Percentiles rank a stretch among this genome's conserved stretches.
Evolutionary conservation across 805 yeast genomes (phyloP).

Genomic region (Lachancea quebecensis): DNA sequence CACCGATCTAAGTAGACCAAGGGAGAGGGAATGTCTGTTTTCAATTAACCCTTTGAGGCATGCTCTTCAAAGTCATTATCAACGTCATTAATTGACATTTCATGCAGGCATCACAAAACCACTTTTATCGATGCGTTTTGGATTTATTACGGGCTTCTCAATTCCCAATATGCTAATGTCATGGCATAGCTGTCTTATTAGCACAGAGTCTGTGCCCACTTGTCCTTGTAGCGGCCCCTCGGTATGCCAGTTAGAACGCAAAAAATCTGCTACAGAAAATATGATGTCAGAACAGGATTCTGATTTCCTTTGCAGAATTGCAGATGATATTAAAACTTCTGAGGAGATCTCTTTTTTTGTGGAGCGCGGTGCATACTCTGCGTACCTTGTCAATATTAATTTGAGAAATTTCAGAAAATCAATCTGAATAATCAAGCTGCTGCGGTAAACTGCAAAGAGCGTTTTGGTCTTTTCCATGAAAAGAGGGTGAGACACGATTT

Average conservation of each 20-base stretch:
- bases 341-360: slow-evolving; percentile 3
- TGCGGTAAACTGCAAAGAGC: slow-evolving; percentile 25
- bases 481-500: slow-evolving; percentile 13
- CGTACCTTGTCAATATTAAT: slow-evolving; percentile 20
- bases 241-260: slow-evolving; percentile 21
- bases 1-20: no score
- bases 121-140: slow-evolving; percentile 5
- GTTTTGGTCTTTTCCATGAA: slow-evolving; percentile 17
- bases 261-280: slow-evolving; percentile 13
- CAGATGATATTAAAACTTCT: slow-evolving; percentile 3
- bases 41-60: slow-evolving; percentile 1
- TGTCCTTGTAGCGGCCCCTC: slow-evolving; percentile 9
- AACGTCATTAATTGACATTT: background rate
- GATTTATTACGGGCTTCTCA: background rate
- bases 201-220: slow-evolving; percentile 31
- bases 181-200: slow-evolving; percentile 29
- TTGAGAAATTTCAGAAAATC: slow-evolving; percentile 30
- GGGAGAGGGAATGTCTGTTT: background rate
- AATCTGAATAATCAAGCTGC: slow-evolving; percentile 30
- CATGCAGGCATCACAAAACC: slow-evolving; percentile 9
- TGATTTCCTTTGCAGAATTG: background rate
- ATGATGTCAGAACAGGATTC: slow-evolving; percentile 3
- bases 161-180: slow-evolving; percentile 16
- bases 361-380: slow-evolving; percentile 10
- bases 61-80: background rate